Conservation (phyloP, 2,329 filamentous ascomycete genomes). For the Colletotrichum tropicicola region DNA sequence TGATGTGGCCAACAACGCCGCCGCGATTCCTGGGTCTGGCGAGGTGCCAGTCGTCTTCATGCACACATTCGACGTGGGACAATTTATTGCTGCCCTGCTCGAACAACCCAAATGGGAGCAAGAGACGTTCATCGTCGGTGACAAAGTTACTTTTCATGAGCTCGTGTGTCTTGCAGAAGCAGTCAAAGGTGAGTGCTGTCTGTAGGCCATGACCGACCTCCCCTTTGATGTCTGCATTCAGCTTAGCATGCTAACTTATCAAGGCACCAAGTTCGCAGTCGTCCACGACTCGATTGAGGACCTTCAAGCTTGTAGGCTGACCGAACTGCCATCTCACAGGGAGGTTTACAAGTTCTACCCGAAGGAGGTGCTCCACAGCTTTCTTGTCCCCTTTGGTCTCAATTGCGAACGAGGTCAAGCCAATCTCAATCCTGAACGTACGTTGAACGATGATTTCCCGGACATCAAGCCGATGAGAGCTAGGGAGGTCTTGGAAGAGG, state of each 20-base stretch:
- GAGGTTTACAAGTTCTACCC: conserved; percentile 33
- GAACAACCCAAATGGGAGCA: conserved; percentile 52
- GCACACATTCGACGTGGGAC: conserved; percentile 56
- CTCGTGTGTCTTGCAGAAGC: conserved; percentile 44
- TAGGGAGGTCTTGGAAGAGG: background rate
- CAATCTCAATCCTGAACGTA: background rate
- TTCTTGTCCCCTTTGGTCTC: background rate
- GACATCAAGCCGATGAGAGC: background rate
- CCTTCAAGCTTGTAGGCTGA: background rate
- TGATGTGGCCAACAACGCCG: conserved; percentile 51
- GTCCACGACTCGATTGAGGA: background rate
- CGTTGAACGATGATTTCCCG: background rate
- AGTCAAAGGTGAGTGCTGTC: background rate
- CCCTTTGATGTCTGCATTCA: rapidly evolving
- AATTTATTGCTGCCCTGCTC: conserved; percentile 50
- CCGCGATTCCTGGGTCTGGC: conserved; percentile 59
- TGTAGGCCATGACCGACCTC: too few relatives aligned
- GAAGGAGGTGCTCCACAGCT: conserved; percentile 19
- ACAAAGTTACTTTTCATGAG: conserved; percentile 52
- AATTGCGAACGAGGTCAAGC: background rate
- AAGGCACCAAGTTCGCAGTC: background rate
- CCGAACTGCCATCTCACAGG: background rate
- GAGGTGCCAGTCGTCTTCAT: conserved; percentile 54
- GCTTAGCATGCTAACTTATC: background rate
- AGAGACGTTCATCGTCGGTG: conserved; percentile 44